Conservation (phyloP, 495 filamentous ascomycete species). For the Tuber calosporum region DNA sequence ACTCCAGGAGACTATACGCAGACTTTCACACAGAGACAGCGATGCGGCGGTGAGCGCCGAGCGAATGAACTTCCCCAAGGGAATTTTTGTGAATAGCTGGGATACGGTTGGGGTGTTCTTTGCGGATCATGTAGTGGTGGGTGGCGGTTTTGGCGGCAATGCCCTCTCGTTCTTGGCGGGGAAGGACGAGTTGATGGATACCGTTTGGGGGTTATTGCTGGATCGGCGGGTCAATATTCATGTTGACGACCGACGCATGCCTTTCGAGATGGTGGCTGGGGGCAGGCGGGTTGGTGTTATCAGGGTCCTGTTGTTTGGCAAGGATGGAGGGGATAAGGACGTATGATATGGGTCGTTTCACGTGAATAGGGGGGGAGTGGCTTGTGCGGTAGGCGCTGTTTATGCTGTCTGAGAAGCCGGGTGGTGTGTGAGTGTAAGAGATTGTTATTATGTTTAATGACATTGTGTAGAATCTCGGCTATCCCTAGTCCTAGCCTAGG, state of each 20-base stretch:
- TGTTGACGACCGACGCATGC: not conserved
- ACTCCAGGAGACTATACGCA: not conserved
- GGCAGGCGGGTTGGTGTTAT: not conserved
- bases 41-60: not conserved
- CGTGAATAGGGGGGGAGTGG: not conserved
- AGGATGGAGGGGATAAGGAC: not conserved
- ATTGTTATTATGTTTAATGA: not conserved
- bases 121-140: not conserved
- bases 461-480: not conserved
- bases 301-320: not conserved
- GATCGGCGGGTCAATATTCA: not conserved
- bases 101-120: not conserved
- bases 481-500: too few species aligned
- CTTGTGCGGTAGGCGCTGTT: not conserved
- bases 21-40: not conserved
- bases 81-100: not conserved
- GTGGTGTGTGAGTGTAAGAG: too few species aligned
- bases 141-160: not conserved
- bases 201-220: not conserved
- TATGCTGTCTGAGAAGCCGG: not conserved
- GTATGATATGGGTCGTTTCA: not conserved
- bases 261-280: not conserved
- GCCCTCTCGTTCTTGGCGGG: not conserved
- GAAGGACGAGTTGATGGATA: not conserved
- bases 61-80: not conserved